phyloP scores from a whole-genome alignment of 805 yeast species.

The Wickerhamomyces ciferrii region DNA sequence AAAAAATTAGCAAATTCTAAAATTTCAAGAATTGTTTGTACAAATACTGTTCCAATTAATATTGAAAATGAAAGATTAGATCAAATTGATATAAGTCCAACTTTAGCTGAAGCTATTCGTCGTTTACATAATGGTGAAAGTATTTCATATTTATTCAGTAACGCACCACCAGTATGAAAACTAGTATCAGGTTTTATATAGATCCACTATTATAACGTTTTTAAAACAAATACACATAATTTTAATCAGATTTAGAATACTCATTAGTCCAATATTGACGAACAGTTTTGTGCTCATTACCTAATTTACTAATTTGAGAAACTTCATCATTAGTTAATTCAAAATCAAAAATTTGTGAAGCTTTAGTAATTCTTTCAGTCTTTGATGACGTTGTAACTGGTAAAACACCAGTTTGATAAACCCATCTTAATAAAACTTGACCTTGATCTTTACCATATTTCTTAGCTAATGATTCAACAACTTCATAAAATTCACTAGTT shows the following conservation, averaged over 20 bases:
- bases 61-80: conserved; percentile 59
- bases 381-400: conserved; percentile 75
- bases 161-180: conserved; percentile 38
- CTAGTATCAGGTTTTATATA: not conserved
- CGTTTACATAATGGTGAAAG: conserved; percentile 96
- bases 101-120: conserved; percentile 89
- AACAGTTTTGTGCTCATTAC: conserved; percentile 26
- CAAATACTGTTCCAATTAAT: conserved; percentile 87
- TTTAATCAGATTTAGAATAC: conserved; percentile 17
- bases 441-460: conserved; percentile 59
- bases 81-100: conserved; percentile 78
- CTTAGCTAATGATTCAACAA: conserved; percentile 36
- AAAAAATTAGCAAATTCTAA: conserved; percentile 64
- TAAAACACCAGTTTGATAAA: conserved; percentile 53
- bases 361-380: conserved; percentile 43
- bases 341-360: conserved; percentile 52
- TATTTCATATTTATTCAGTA: conserved; percentile 78
- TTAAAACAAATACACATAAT: too few relatives aligned
- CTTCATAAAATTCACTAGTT: conserved; percentile 33
- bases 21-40: conserved; percentile 74
- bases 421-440: conserved; percentile 69
- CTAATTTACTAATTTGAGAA: conserved; percentile 33
- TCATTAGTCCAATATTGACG: conserved; percentile 29
- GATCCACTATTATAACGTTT: not conserved
- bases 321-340: conserved; percentile 48